These are phyloP conservation scores for Fonsecaea pedrosoi DNA, from an alignment of 2,329 filamentous ascomycete species.

Conservation along the genomic window DNA sequence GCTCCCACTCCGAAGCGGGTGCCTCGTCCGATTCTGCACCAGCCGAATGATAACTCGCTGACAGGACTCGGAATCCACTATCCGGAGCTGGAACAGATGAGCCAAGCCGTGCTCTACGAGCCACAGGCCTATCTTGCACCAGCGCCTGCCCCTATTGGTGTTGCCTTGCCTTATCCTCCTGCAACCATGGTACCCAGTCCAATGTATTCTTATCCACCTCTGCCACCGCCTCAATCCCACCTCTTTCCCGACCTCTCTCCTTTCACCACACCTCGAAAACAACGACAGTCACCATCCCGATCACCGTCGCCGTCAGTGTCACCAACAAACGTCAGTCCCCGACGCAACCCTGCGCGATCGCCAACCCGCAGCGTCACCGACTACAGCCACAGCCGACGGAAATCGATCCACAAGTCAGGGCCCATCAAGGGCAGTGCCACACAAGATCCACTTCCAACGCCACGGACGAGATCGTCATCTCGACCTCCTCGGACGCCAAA, in stretches of 20 bases:
- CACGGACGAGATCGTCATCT: conserved; percentile 33
- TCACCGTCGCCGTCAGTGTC: conserved; percentile 50
- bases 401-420: conserved; percentile 51
- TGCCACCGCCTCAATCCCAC: conserved; percentile 46
- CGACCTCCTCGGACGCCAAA: conserved; percentile 41
- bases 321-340: conserved; percentile 46
- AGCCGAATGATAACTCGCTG: conserved; percentile 11
- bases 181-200: conserved; percentile 17
- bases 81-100: conserved; percentile 44
- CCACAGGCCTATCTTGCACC: conserved; percentile 16
- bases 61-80: conserved; percentile 30
- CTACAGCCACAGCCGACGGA: conserved; percentile 47
- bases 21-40: conserved; percentile 35
- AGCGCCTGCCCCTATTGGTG: conserved; percentile 15
- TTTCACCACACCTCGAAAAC: conserved; percentile 42
- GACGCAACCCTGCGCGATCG: conserved; percentile 39
- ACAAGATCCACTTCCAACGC: conserved; percentile 42
- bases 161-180: conserved; percentile 32
- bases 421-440: conserved; percentile 41
- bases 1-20: conserved; percentile 35
- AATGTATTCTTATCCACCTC: conserved; percentile 50
- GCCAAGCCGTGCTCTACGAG: conserved; percentile 45
- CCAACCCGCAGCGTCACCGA: conserved; percentile 40
- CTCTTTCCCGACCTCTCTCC: conserved; percentile 47
- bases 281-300: conserved; percentile 38